phyloP scores from a whole-genome alignment of 331 rosid genomes.

The Malus hybrid region DNA sequence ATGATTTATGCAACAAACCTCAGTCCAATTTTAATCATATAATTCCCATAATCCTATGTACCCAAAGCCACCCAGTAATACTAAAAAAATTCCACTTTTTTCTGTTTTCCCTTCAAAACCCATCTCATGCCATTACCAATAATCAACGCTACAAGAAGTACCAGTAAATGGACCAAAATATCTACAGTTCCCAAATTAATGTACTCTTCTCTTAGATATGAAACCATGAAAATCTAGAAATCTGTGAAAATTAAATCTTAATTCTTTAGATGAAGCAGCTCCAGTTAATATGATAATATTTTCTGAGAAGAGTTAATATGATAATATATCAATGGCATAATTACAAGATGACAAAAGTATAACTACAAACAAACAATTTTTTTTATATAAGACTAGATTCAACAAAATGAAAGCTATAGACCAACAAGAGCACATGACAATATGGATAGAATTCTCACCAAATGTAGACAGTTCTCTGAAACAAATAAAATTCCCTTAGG shows the following conservation, averaged over 20 bases:
- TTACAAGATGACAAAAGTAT: not conserved
- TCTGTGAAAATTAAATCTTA: not conserved
- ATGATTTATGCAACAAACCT: not conserved
- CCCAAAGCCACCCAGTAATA: not conserved
- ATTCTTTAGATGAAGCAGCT: not conserved
- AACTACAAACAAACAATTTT: not conserved
- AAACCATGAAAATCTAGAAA: not conserved
- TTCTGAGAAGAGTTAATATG: not conserved
- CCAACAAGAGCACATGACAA: constrained; percentile 2
- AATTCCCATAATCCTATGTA: not conserved
- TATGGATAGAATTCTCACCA: constrained; percentile 50
- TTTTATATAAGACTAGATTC: not conserved
- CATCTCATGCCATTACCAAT: too few relatives aligned
- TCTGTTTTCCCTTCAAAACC: too few relatives aligned
- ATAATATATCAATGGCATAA: not conserved
- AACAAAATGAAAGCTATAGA: constrained; percentile 5
- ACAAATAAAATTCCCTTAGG: constrained; percentile 91
- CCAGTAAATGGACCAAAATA: not conserved
- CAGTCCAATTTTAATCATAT: not conserved
- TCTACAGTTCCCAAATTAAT: not conserved
- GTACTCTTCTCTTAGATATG: not conserved
- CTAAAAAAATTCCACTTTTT: too few relatives aligned
- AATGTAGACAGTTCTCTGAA: constrained; percentile 78
- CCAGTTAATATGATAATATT: not conserved
- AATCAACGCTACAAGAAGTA: not conserved